Base-by-base conservation (phyloP, 495 filamentous ascomycete species). In the Penicillium fimorum region DNA sequence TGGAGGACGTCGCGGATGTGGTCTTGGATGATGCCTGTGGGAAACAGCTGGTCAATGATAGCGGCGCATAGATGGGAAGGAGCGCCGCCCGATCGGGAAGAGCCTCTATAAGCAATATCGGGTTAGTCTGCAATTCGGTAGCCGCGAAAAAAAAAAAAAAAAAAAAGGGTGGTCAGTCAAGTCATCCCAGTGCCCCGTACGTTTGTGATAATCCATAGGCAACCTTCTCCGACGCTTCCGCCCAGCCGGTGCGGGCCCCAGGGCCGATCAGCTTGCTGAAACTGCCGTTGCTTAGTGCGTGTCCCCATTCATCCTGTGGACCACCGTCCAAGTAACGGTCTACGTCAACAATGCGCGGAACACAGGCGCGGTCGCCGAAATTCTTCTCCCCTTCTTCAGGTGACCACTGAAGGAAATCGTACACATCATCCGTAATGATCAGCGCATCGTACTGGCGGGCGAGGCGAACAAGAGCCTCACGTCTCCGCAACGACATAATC, bases 221-320 rank as follows among this genome's bases (percentile, higher is more conserved):
- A 53, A 95, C 76, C 50, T 85, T 87, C 18, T 79, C 69, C 4
- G 86, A 83, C 15, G 78, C 85, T 65, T 96, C 92, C 1, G 83
- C 81, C 91, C 92, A 97, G 18, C 92, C 92, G 2, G 87, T 90
- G 32, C 92, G 75, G 35, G 85, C 61, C 0, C 91, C 92, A 0
- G 92, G 91, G 0, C 82, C 88, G n/a, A 85, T 79, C 15, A 96
- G 79, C 70, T 97, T 97, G 62, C 82, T 87, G 71, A 96, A 96
- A 15, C 82, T 88, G 18, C 86, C 90, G 70, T 96, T 96, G 59
- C 84, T 87, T 17, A 92, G 72, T 5, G 82, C 81, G 68, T 96
- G 87, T 5, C 91, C 89, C 60, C 88, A 94, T 46, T 70, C 74
- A 62, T 81, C 73, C 11, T 69, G 72, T 13, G 83, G 77, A 0